Evolutionary conservation across 768 basidiomycete genomes (phyloP).

Genomic region (Lepiota brunneoincarnata): DNA sequence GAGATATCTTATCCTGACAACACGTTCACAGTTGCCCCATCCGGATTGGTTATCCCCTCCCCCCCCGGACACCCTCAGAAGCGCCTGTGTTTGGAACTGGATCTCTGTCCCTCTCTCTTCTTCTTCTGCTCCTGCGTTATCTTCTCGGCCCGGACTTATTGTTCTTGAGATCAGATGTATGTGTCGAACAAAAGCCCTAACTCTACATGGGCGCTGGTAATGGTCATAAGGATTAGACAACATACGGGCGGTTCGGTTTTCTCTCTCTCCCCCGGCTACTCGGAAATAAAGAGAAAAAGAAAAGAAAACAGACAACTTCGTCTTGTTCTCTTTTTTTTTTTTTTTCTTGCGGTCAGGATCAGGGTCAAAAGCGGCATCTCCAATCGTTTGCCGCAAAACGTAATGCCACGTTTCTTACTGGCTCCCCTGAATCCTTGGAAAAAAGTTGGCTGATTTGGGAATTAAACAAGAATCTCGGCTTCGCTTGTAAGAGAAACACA

Average conservation of each 20-base stretch:
- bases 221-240: too few relatives aligned
- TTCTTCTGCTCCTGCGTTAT: not conserved
- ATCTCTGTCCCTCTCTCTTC: not conserved
- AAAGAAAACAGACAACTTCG: not conserved
- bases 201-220: too few relatives aligned
- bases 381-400: conserved; percentile 2
- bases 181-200: too few relatives aligned
- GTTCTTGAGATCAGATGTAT: not conserved
- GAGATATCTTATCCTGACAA: conserved; percentile 6
- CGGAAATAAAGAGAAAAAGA: not conserved
- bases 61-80: conserved; percentile 2
- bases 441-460: not conserved
- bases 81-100: not conserved
- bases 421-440: conserved; percentile 3
- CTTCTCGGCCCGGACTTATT: not conserved
- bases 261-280: not conserved
- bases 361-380: not conserved
- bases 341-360: not conserved
- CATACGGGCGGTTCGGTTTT: too few relatives aligned
- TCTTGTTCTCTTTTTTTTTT: not conserved
- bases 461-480: not conserved
- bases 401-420: conserved; percentile 9
- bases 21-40: conserved; percentile 2
- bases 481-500: not conserved
- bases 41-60: not conserved